phyloP scores from a whole-genome alignment of 805 yeast genomes.

The Saccharomycopsis capsularis region DNA sequence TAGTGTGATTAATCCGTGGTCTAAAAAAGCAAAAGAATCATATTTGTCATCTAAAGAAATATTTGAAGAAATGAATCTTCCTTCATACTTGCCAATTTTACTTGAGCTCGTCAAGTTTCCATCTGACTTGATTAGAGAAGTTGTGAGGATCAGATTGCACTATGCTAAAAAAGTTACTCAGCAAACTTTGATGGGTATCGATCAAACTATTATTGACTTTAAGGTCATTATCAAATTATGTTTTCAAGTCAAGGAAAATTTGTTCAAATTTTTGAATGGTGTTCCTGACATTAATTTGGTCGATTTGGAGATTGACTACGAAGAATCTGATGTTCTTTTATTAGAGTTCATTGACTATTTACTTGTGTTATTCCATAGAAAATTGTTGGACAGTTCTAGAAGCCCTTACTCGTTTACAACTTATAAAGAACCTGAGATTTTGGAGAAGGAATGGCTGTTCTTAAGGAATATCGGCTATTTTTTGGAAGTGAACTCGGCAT shows the following conservation, averaged over 20 bases:
- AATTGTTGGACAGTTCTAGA: constrained; percentile 69
- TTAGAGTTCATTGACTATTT: constrained; percentile 68
- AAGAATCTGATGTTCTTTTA: constrained; percentile 52
- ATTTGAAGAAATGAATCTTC: constrained; percentile 64
- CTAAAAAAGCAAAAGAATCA: constrained; percentile 71
- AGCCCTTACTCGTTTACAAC: constrained; percentile 62
- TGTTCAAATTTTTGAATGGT: constrained; percentile 31
- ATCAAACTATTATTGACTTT: constrained; percentile 85
- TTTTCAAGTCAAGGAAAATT: constrained; percentile 48
- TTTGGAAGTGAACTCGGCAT: constrained; percentile 67
- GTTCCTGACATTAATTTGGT: constrained; percentile 51
- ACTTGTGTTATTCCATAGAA: constrained; percentile 63
- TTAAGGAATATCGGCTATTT: constrained; percentile 70
- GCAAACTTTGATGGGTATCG: constrained; percentile 94
- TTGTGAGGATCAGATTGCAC: constrained; percentile 61
- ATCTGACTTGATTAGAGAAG: constrained; percentile 67
- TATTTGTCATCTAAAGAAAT: constrained; percentile 52
- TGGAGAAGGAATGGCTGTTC: constrained; percentile 76
- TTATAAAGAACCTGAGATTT: constrained; percentile 84
- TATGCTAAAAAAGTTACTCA: constrained; percentile 73
- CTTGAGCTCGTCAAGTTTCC: constrained; percentile 70
- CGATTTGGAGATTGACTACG: constrained; percentile 50
- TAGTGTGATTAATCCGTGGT: constrained; percentile 69
- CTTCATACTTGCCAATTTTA: constrained; percentile 60
- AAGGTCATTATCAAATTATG: constrained; percentile 70